A percentile compares a stretch with the other conserved stretches of the same genome.
Conservation (phyloP, 768 basidiomycete species). For the Mrakia gelida region DNA sequence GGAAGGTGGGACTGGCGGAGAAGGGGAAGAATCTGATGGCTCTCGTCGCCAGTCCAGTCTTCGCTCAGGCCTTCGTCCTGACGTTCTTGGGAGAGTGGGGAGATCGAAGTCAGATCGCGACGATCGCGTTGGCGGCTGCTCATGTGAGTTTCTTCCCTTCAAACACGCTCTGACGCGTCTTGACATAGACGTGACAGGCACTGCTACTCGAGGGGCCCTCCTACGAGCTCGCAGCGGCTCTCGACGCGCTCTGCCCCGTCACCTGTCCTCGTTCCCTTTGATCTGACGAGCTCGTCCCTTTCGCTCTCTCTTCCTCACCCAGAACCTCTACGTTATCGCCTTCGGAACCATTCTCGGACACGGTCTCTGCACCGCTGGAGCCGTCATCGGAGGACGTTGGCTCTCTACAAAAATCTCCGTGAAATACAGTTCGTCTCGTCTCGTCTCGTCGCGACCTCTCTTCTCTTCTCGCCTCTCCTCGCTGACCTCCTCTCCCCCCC, state of each 20-base stretch:
- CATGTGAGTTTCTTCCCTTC: slow-evolving; percentile 58
- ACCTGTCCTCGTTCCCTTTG: not conserved
- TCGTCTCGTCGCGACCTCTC: not conserved
- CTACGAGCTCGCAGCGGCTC: not conserved
- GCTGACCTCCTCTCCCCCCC: not conserved
- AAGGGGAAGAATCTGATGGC: slow-evolving; percentile 32
- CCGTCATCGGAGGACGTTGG: slow-evolving; percentile 89
- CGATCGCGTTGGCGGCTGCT: slow-evolving; percentile 89
- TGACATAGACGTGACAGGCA: too few relatives aligned
- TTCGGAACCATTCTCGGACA: slow-evolving; percentile 88
- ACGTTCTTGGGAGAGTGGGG: slow-evolving; percentile 99
- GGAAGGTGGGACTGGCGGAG: not conserved
- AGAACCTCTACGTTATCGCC: slow-evolving; percentile 91
- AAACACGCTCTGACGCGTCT: not conserved
- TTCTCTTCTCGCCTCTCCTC: not conserved
- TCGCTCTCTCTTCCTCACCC: slow-evolving; percentile 4
- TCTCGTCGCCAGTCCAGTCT: slow-evolving; percentile 65
- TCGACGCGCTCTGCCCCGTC: not conserved
- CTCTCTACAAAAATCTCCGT: slow-evolving; percentile 91
- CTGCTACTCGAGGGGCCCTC: too few relatives aligned
- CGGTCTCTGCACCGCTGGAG: slow-evolving; percentile 75
- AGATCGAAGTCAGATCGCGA: slow-evolving; percentile 93
- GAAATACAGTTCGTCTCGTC: slow-evolving; percentile 68
- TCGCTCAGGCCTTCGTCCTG: slow-evolving; percentile 88
- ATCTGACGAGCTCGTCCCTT: slow-evolving; percentile 14